Evolutionary conservation across 208 protist genomes (phyloP).

Genomic region (Trypanosoma grayi): DNA sequence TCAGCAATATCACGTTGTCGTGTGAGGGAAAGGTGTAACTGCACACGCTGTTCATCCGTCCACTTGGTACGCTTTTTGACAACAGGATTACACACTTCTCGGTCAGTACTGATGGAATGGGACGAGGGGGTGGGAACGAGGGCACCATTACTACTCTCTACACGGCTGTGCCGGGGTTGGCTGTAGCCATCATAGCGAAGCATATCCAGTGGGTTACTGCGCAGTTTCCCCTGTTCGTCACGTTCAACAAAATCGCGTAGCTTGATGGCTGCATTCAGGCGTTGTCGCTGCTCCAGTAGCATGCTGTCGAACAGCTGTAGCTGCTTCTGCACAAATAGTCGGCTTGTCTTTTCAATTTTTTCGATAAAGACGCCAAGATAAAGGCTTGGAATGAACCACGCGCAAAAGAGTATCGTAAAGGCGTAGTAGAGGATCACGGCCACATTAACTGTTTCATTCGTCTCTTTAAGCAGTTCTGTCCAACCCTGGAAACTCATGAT

Average conservation of each 20-base stretch:
- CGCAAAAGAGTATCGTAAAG: slow-evolving; percentile 80
- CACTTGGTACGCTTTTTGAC: slow-evolving; percentile 41
- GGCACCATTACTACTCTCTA: not conserved
- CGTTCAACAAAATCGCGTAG: slow-evolving; percentile 77
- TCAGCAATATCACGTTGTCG: slow-evolving; percentile 70
- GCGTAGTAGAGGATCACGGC: slow-evolving; percentile 82
- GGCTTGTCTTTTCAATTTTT: slow-evolving; percentile 79
- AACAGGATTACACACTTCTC: not conserved
- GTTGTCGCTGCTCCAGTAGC: slow-evolving; percentile 73
- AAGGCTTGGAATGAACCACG: slow-evolving; percentile 87
- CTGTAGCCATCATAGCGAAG: slow-evolving; percentile 3
- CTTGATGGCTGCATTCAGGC: slow-evolving; percentile 51
- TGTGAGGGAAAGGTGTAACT: slow-evolving; percentile 85
- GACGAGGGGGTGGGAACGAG: slow-evolving; percentile 13
- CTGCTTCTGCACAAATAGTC: slow-evolving; percentile 76
- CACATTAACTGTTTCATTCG: slow-evolving; percentile 60
- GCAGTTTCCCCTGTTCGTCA: slow-evolving; percentile 57
- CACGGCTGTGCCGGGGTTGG: not conserved
- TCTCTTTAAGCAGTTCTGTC: slow-evolving; percentile 79
- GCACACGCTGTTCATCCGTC: slow-evolving; percentile 86
- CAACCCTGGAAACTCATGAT: slow-evolving; percentile 92
- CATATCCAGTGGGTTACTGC: slow-evolving; percentile 8
- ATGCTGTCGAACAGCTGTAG: slow-evolving; percentile 76
- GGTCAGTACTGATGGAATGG: slow-evolving; percentile 22
- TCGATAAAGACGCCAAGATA: slow-evolving; percentile 89